These are phyloP conservation scores for Termitomyces sp. DNA, from an alignment of 768 basidiomycete genomes.

Conservation along the genomic window DNA sequence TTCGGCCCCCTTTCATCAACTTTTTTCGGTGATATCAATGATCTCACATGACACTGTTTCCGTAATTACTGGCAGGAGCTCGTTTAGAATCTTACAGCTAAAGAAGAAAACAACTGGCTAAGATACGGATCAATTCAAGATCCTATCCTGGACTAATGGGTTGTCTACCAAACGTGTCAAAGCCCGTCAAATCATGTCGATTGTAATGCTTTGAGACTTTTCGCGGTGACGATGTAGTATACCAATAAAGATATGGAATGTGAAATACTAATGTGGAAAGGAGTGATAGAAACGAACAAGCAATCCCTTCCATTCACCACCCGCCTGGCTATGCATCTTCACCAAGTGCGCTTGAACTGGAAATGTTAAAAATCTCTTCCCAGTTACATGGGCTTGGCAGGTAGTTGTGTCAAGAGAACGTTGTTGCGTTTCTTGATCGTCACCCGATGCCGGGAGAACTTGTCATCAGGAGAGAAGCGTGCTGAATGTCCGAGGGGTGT, in stretches of 20 bases:
- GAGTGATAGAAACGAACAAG: conserved; percentile 5
- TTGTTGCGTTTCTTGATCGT: conserved; percentile 93
- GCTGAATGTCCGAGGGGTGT: conserved; percentile 41
- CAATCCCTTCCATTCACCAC: not conserved
- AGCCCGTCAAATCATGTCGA: not conserved
- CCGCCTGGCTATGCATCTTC: not conserved
- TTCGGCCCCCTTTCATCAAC: conserved; percentile 3
- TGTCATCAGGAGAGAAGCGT: conserved; percentile 98
- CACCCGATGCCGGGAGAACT: conserved; percentile 96
- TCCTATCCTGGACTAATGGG: not conserved
- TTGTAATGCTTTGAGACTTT: not conserved
- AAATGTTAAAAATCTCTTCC: not conserved
- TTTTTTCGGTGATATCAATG: conserved; percentile 3
- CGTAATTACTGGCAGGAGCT: not conserved
- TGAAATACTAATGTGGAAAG: not conserved
- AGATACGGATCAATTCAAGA: not conserved
- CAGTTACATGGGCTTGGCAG: conserved; percentile 76
- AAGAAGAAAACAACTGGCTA: not conserved
- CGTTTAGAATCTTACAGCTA: not conserved
- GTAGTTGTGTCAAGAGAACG: conserved; percentile 85
- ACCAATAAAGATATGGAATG: not conserved
- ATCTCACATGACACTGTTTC: conserved; percentile 4
- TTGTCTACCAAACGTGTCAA: not conserved
- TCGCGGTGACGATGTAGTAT: not conserved
- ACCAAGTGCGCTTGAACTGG: not conserved